Percentiles rank a stretch among this genome's conserved stretches.
phyloP scores from a whole-genome alignment of 108 stramenopile species.

The Aureococcus anophagefferens region DNA sequence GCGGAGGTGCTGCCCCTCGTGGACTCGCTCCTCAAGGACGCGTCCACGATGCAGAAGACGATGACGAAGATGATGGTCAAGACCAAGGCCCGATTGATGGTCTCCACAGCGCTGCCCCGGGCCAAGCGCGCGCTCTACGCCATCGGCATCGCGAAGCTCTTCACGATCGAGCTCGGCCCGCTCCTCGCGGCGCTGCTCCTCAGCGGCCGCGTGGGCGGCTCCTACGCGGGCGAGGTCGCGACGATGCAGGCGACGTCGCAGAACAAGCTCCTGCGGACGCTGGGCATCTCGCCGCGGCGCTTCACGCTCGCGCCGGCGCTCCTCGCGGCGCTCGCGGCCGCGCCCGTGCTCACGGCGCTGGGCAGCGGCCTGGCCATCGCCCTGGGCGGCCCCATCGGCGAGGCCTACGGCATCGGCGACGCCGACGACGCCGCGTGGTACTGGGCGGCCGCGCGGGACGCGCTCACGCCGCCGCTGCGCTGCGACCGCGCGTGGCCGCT shows the following conservation, averaged over 20 bases:
- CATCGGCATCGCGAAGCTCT: constrained; percentile 63
- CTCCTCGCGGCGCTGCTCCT: constrained; percentile 60
- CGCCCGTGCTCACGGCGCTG: constrained; percentile 55
- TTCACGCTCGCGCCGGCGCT: constrained; percentile 60
- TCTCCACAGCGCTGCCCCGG: constrained; percentile 53
- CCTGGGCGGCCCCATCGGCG: constrained; percentile 52
- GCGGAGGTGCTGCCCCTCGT: constrained; percentile 58
- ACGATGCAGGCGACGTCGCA: constrained; percentile 68
- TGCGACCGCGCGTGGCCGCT: constrained; percentile 27
- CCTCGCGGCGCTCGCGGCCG: constrained; percentile 55
- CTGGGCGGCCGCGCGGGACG: constrained; percentile 32
- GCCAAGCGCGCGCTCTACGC: constrained; percentile 66
- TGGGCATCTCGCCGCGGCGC: constrained; percentile 51
- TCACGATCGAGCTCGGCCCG: constrained; percentile 68
- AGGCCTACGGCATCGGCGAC: constrained; percentile 50
- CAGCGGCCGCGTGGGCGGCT: constrained; percentile 65
- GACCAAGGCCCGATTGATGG: constrained; percentile 49
- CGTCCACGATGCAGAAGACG: constrained; percentile 19
- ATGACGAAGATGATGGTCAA: constrained; percentile 57
- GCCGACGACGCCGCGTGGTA: constrained; percentile 18
- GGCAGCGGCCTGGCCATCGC: constrained; percentile 53
- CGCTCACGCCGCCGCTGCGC: constrained; percentile 46
- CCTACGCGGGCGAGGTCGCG: constrained; percentile 64
- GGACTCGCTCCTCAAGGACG: constrained; percentile 52
- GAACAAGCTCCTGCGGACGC: constrained; percentile 51